These are phyloP conservation scores for Heterobasidion parviporum DNA, from an alignment of 1,284 basidiomycete species.

Conservation along the genomic window DNA sequence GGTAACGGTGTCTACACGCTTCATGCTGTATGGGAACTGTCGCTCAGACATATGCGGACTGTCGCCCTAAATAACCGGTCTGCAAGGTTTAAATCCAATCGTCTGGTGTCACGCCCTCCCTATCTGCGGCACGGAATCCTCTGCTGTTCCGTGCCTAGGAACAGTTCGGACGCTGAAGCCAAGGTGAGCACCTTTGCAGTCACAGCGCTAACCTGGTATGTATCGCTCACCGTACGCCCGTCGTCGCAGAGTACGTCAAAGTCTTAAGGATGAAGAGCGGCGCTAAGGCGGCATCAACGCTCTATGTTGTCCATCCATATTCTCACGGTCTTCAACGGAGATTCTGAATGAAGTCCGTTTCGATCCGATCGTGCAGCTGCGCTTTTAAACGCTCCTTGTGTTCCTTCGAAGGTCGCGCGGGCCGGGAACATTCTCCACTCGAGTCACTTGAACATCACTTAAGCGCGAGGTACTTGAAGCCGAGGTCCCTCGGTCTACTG, in stretches of 20 bases:
- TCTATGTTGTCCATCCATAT: too few species aligned
- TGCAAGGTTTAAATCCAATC: neutral
- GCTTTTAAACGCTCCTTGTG: too few species aligned
- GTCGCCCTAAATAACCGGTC: neutral
- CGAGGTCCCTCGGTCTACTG: too few species aligned
- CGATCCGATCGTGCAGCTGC: too few species aligned
- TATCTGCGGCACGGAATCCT: neutral
- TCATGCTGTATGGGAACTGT: slow-evolving; percentile 2
- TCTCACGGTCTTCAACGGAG: too few species aligned
- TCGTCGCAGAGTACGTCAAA: neutral
- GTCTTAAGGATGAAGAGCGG: neutral
- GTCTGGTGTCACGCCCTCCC: neutral
- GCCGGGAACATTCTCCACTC: too few species aligned
- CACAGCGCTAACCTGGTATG: neutral
- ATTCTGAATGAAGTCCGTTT: too few species aligned
- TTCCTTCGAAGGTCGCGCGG: too few species aligned
- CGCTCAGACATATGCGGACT: neutral
- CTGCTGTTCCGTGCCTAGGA: neutral
- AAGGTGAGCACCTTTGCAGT: neutral
- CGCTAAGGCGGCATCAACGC: too few species aligned
- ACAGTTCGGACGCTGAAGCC: neutral
- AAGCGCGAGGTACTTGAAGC: too few species aligned
- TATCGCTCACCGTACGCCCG: neutral
- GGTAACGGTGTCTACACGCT: slow-evolving; percentile 2
- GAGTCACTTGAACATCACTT: too few species aligned